These are phyloP conservation scores for Ascochyta rabiei DNA, from an alignment of 2,329 filamentous ascomycete genomes.

Conservation along the genomic window DNA sequence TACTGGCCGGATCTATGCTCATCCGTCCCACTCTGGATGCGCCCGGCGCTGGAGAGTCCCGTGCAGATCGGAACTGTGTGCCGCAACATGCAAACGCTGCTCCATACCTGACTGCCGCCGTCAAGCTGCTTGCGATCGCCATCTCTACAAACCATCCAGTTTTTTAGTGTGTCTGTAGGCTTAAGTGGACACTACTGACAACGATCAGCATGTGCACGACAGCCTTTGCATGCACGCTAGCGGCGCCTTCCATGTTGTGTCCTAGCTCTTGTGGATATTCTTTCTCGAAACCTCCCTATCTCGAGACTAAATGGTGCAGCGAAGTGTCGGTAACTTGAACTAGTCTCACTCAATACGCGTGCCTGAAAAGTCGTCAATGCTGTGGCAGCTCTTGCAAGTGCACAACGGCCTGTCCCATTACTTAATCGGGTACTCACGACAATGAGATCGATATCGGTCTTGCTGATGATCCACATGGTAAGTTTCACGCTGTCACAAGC, in stretches of 20 bases:
- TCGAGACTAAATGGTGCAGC: constrained; percentile 11
- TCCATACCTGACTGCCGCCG: constrained; percentile 17
- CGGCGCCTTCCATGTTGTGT: constrained; percentile 21
- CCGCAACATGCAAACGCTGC: not conserved
- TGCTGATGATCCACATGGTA: constrained; percentile 26
- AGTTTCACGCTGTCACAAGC: constrained; percentile 17
- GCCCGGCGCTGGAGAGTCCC: constrained; percentile 3
- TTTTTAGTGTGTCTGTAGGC: constrained; percentile 17
- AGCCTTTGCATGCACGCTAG: constrained; percentile 18
- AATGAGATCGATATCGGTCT: constrained; percentile 14
- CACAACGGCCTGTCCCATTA: not conserved
- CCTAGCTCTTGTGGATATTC: constrained; percentile 8
- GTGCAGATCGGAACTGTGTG: not conserved
- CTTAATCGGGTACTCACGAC: constrained; percentile 4
- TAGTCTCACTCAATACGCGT: constrained; percentile 1
- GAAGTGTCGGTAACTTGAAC: constrained; percentile 13
- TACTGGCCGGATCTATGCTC: constrained; percentile 20
- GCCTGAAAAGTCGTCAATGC: constrained; percentile 22
- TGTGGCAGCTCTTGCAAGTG: constrained; percentile 23
- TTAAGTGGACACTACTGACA: constrained; percentile 21
- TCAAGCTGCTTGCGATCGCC: constrained; percentile 22
- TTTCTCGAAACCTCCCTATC: not conserved
- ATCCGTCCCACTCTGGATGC: constrained; percentile 12
- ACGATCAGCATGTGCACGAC: constrained; percentile 12
- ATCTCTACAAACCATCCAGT: too few relatives aligned